These are phyloP conservation scores for Globisporangium echinulatum DNA, from an alignment of 352 stramenopile genomes.

Conservation along the genomic window DNA sequence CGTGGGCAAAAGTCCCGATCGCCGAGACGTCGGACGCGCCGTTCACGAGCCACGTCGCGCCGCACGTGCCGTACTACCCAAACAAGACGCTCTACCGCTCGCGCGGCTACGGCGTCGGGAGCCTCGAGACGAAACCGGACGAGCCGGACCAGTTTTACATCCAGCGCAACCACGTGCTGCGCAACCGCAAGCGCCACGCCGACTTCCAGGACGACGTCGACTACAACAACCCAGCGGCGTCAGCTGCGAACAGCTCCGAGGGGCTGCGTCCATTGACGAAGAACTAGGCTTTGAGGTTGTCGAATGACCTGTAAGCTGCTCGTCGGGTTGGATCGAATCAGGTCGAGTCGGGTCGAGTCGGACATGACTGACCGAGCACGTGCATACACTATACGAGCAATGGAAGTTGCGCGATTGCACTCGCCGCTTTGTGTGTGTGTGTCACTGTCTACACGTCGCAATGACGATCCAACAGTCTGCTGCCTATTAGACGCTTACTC, in stretches of 20 bases:
- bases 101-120: constrained; percentile 75
- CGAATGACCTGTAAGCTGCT: no score
- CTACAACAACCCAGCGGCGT: constrained; percentile 74
- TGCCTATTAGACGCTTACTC: no score
- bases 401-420: no score
- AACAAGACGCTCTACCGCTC: constrained; percentile 75
- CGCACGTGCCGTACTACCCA: constrained; percentile 59
- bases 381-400: no score
- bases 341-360: no score
- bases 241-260: constrained; percentile 31
- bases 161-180: constrained; percentile 66
- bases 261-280: constrained; percentile 51
- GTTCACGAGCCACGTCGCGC: constrained; percentile 61
- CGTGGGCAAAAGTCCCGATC: constrained; percentile 65
- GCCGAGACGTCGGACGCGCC: constrained; percentile 52
- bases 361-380: no score
- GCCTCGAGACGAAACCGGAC: constrained; percentile 43
- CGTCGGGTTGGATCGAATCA: no score
- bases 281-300: constrained; percentile 32
- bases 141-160: constrained; percentile 83
- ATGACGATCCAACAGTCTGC: no score
- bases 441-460: no score
- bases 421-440: no score
- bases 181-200: constrained; percentile 50
- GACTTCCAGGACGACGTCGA: constrained; percentile 71